phyloP scores from a whole-genome alignment of 2,329 filamentous ascomycete species.

The Diaporthe batatas region DNA sequence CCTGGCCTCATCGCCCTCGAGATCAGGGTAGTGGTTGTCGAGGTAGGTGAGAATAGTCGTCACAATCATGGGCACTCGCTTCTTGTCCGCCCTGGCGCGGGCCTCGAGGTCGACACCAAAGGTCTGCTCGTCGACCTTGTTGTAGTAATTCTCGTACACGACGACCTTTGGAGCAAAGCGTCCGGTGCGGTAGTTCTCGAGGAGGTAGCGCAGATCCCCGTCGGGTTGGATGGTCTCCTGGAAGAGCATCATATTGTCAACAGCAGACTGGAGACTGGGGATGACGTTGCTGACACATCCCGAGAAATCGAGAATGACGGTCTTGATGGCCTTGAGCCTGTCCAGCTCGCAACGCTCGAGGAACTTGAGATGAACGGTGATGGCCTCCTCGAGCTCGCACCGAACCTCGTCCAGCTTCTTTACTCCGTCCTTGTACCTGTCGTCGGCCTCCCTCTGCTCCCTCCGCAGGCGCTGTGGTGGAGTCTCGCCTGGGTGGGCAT shows the following conservation, averaged over 20 bases:
- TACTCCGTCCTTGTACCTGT: constrained; percentile 90
- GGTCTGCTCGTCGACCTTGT: constrained; percentile 95
- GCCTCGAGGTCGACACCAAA: constrained; percentile 99
- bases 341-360: constrained; percentile 98
- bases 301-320: constrained; percentile 96
- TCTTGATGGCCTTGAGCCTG: constrained; percentile 96
- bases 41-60: constrained; percentile 95
- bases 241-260: constrained; percentile 99
- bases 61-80: constrained; percentile 92
- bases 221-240: constrained; percentile 98
- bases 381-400: constrained; percentile 95
- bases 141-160: constrained; percentile 99
- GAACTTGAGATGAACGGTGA: constrained; percentile 92
- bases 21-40: constrained; percentile 95
- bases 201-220: constrained; percentile 89
- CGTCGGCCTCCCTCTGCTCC: constrained; percentile 91
- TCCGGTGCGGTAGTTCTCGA: constrained; percentile 97
- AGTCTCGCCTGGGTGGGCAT: constrained; percentile 92
- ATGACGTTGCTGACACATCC: constrained; percentile 98
- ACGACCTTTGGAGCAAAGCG: constrained; percentile 91
- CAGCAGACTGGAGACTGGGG: constrained; percentile 92
- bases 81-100: constrained; percentile 90
- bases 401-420: constrained; percentile 89
- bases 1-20: constrained; percentile 94
- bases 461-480: constrained; percentile 86